These are phyloP conservation scores for Lentinus brumalis DNA, from an alignment of 768 basidiomycete species.

Conservation along the genomic window DNA sequence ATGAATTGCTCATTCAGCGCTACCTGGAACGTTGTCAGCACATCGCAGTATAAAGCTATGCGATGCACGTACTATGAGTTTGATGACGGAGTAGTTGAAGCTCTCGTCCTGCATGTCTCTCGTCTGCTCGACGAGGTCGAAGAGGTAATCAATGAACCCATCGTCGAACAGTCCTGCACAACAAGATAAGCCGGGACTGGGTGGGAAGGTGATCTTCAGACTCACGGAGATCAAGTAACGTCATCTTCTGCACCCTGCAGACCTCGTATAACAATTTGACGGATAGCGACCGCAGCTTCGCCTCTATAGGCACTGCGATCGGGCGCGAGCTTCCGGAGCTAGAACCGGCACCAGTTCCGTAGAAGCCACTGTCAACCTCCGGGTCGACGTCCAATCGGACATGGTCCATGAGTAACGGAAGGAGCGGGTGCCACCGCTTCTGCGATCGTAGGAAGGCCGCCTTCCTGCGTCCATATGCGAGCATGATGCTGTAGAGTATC, in stretches of 20 bases:
- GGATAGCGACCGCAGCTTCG: constrained; percentile 71
- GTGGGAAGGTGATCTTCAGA: constrained; percentile 11
- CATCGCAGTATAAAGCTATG: no score
- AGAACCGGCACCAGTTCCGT: constrained; percentile 40
- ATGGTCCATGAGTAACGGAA: constrained; percentile 85
- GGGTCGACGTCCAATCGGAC: constrained; percentile 80
- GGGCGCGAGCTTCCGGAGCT: constrained; percentile 40
- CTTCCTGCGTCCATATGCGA: constrained; percentile 71
- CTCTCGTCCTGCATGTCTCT: constrained; percentile 85
- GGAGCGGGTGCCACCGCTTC: constrained; percentile 80
- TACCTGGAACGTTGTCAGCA: constrained; percentile 49
- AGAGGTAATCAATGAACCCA: constrained; percentile 83
- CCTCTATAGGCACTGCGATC: constrained; percentile 74
- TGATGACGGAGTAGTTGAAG: constrained; percentile 95
- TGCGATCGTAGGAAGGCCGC: constrained; percentile 73
- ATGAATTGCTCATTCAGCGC: constrained; percentile 98
- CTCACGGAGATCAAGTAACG: constrained; percentile 77
- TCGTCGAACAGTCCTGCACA: constrained; percentile 75
- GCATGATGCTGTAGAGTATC: constrained; percentile 77
- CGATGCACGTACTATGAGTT: constrained; percentile 72
- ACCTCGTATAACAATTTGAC: constrained; percentile 88
- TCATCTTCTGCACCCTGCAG: constrained; percentile 86
- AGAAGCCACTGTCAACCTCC: constrained; percentile 65
- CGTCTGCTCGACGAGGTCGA: constrained; percentile 93
- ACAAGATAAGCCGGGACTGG: constrained; percentile 1